A percentile compares a stretch with the other conserved stretches of the same genome.
Evolutionary conservation across 306 rosid species (phyloP).

Genomic region (Trichosanthes truncata): DNA sequence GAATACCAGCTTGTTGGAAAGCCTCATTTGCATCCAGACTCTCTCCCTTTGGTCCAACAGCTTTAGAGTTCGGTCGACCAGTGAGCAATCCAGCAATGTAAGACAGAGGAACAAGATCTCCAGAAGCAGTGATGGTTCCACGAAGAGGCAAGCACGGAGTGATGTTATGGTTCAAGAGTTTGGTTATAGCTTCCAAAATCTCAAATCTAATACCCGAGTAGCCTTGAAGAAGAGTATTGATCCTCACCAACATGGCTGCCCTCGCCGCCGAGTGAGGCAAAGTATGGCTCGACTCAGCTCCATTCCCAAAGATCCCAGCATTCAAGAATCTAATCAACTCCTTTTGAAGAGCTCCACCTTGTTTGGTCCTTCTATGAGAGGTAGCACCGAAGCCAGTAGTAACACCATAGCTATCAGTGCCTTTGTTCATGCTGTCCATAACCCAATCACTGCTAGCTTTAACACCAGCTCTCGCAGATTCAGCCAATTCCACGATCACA

Average conservation of each 20-base stretch:
- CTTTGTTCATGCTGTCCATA: slow-evolving; percentile 61
- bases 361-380: not conserved
- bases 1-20: slow-evolving; percentile 38
- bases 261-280: not conserved
- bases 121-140: slow-evolving; percentile 1
- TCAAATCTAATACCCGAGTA: slow-evolving; percentile 3
- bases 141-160: slow-evolving; percentile 38
- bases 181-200: slow-evolving; percentile 67
- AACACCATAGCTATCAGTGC: slow-evolving; percentile 76
- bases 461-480: not conserved
- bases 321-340: slow-evolving; percentile 2
- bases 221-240: slow-evolving; percentile 44
- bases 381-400: slow-evolving; percentile 51
- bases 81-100: slow-evolving; percentile 55
- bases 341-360: slow-evolving; percentile 71
- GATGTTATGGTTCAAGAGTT: slow-evolving; percentile 53
- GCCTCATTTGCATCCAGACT: slow-evolving; percentile 48
- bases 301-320: not conserved
- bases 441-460: slow-evolving; percentile 79
- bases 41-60: slow-evolving; percentile 11
- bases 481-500: not conserved
- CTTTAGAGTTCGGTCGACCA: not conserved
- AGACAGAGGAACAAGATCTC: slow-evolving; percentile 77
- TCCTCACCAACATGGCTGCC: slow-evolving; percentile 35
- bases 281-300: not conserved